Conservation (phyloP, 2,329 filamentous ascomycete species). For the Beauveria brongniartii region DNA sequence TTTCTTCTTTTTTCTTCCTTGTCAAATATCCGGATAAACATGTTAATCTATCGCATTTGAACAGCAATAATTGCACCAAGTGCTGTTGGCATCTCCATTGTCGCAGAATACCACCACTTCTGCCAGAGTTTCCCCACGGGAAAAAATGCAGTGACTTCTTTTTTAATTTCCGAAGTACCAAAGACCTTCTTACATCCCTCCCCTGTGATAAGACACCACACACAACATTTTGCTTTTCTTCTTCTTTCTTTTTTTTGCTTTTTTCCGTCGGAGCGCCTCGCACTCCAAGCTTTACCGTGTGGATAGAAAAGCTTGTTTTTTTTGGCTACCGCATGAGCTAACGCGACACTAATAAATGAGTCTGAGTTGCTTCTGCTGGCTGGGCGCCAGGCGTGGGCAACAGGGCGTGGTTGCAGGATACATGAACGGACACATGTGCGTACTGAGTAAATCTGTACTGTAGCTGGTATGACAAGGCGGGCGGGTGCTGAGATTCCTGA, state of each 20-base stretch:
- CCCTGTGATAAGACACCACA: not conserved
- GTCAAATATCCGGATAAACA: not conserved
- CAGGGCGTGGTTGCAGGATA: not conserved
- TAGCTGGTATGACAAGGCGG: no score
- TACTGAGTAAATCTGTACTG: no score
- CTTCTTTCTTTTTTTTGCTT: no score
- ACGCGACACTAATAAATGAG: not conserved
- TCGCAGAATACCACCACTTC: not conserved
- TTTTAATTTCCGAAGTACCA: not conserved
- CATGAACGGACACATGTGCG: not conserved
- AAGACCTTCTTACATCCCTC: not conserved
- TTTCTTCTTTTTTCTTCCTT: not conserved
- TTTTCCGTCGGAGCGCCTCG: not conserved
- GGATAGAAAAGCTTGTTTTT: slow-evolving; percentile 7
- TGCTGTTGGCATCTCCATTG: not conserved
- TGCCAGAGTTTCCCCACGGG: not conserved
- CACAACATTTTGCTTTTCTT: not conserved
- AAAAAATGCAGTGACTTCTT: no score
- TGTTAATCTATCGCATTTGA: not conserved
- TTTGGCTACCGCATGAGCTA: slow-evolving; percentile 1
- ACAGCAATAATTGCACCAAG: not conserved
- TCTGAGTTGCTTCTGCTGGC: not conserved
- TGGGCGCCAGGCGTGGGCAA: not conserved
- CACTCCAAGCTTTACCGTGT: not conserved
- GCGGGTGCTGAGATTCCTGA: not conserved